Conservation (phyloP, 202 grass and related monocot genomes). For the Eragrostis tef region DNA sequence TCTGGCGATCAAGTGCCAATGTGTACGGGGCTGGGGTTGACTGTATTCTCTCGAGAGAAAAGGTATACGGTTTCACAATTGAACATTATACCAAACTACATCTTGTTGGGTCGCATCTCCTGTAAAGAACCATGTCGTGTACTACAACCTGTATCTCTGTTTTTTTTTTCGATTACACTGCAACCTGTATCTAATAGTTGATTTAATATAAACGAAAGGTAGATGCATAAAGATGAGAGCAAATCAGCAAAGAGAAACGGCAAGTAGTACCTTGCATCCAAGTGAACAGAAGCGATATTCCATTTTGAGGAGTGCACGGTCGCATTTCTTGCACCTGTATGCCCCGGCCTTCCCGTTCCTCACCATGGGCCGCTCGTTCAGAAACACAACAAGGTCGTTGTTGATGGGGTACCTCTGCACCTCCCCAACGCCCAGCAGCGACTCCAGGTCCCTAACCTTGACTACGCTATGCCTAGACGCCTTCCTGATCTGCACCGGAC, state of each 20-base stretch:
- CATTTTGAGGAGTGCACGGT: background rate
- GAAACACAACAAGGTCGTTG: background rate
- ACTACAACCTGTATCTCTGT: too few species aligned
- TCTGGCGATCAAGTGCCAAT: too few species aligned
- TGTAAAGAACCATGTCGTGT: too few species aligned
- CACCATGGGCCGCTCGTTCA: background rate
- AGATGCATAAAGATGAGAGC: too few species aligned
- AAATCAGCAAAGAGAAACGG: background rate
- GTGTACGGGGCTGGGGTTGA: too few species aligned
- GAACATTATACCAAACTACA: too few species aligned
- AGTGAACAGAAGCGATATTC: background rate
- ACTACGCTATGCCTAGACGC: background rate
- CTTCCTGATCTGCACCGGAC: background rate
- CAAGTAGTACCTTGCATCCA: background rate
- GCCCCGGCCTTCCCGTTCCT: background rate
- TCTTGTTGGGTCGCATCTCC: too few species aligned
- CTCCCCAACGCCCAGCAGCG: background rate
- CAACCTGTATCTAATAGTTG: too few species aligned
- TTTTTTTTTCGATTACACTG: too few species aligned
- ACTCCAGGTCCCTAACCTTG: background rate
- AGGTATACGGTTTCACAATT: too few species aligned
- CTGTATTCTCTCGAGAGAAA: too few species aligned
- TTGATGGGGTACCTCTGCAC: background rate
- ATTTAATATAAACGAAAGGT: too few species aligned
- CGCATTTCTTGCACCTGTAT: background rate